A percentile compares a stretch with the other conserved stretches of the same genome.
Conservation (phyloP, 768 basidiomycete genomes). For the Russula olivacea region DNA sequence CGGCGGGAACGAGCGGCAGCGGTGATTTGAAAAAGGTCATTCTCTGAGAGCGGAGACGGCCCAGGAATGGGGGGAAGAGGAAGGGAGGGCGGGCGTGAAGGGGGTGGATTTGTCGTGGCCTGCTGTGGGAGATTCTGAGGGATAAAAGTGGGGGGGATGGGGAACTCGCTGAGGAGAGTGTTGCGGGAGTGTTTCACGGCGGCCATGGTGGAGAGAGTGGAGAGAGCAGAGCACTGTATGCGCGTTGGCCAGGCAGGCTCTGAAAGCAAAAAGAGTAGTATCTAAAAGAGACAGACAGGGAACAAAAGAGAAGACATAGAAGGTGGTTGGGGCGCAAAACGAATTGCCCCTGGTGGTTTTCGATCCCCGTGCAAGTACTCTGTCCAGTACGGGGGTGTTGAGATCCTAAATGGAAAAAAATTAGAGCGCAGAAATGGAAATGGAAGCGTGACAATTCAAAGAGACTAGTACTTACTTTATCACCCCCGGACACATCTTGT, state of each 20-base stretch:
- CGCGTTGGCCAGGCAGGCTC: not conserved
- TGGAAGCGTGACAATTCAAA: constrained; percentile 11
- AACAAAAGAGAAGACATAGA: constrained; percentile 15
- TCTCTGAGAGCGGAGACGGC: constrained; percentile 48
- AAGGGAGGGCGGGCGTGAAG: constrained; percentile 48
- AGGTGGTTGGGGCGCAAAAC: constrained; percentile 1
- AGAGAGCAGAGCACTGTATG: constrained; percentile 2
- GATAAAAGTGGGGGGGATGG: constrained; percentile 32
- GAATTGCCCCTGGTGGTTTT: not conserved
- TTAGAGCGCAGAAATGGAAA: constrained; percentile 10
- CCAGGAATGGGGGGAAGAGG: constrained; percentile 66
- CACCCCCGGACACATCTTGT: constrained; percentile 1
- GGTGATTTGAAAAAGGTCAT: constrained; percentile 42
- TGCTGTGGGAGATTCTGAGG: constrained; percentile 26
- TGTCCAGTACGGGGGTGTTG: not conserved
- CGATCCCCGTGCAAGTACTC: not conserved
- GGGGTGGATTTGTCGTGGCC: constrained; percentile 49
- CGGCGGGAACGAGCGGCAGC: constrained; percentile 35
- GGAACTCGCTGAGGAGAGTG: constrained; percentile 31
- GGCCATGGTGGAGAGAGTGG: not conserved
- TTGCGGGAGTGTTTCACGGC: not conserved
- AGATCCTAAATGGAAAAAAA: constrained; percentile 12
- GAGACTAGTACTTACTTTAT: constrained; percentile 14
- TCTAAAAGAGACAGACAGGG: constrained; percentile 1
- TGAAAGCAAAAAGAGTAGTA: not conserved